Evolutionary conservation across 2,329 filamentous ascomycete genomes (phyloP).

Genomic region (Graphilbum sp.): DNA sequence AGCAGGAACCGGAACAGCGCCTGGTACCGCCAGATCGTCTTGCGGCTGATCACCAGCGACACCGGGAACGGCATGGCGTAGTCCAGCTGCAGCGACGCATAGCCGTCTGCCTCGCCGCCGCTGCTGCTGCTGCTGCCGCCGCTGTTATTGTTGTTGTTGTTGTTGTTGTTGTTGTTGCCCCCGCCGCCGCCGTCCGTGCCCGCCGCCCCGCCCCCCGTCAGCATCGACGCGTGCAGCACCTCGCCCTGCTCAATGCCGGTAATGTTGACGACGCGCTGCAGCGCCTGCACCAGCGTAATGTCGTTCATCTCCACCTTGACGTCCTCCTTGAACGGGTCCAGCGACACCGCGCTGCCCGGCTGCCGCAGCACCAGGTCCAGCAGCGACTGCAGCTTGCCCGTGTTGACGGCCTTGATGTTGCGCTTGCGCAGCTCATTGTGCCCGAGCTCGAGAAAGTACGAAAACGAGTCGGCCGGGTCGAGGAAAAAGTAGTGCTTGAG

Average conservation of each 20-base stretch:
- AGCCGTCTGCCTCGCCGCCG: constrained; percentile 77
- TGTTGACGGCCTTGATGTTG: constrained; percentile 75
- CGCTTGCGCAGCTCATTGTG: constrained; percentile 87
- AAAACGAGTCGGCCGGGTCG: constrained; percentile 94
- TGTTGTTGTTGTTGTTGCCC: constrained; percentile 39
- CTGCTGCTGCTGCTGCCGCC: constrained; percentile 45
- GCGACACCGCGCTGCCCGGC: constrained; percentile 79
- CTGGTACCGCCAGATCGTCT: constrained; percentile 94
- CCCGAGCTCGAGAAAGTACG: constrained; percentile 88
- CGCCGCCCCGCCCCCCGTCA: constrained; percentile 55
- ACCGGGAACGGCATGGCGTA: constrained; percentile 90
- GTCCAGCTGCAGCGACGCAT: constrained; percentile 85
- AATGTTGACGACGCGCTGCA: constrained; percentile 93
- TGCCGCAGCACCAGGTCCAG: constrained; percentile 95
- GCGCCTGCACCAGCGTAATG: constrained; percentile 75
- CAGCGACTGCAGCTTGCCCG: constrained; percentile 81
- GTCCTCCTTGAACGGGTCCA: constrained; percentile 96
- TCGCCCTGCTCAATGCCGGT: constrained; percentile 89
- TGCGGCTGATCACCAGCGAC: constrained; percentile 85
- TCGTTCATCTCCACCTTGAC: constrained; percentile 97
- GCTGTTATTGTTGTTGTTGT: no score
- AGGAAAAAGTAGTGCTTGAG: constrained; percentile 99
- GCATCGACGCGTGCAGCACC: constrained; percentile 53
- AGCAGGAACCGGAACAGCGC: constrained; percentile 88
- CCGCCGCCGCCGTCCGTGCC: constrained; percentile 71